A percentile compares a stretch with the other conserved stretches of the same genome.
Conservation (phyloP, 2,329 filamentous ascomycete genomes). For the Sporothrix luriei region DNA sequence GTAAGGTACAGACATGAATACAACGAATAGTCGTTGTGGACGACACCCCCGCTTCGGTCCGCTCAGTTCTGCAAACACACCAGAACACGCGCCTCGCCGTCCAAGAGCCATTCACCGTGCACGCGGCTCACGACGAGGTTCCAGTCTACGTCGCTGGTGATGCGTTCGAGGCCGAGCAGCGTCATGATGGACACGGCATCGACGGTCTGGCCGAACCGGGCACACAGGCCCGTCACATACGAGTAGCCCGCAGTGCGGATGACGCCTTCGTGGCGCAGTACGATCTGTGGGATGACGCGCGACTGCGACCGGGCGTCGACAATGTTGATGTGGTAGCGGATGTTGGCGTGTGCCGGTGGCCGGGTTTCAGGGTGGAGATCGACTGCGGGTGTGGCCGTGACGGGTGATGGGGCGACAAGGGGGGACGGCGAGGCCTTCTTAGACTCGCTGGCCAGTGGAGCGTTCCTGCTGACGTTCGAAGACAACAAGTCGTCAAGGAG, state of each 20-base stretch:
- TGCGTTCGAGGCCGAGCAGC: conserved; percentile 23
- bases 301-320: conserved; percentile 1
- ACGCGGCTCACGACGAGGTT: conserved; percentile 28
- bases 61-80: conserved; percentile 20
- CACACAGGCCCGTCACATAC: neutral
- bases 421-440: neutral
- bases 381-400: neutral
- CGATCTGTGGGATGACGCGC: conserved; percentile 27
- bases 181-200: conserved; percentile 26
- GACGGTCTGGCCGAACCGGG: neutral
- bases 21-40: neutral
- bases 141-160: conserved; percentile 26
- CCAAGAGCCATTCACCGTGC: conserved; percentile 26
- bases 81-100: conserved; percentile 31
- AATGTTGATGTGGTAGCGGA: conserved; percentile 32
- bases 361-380: neutral
- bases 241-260: conserved; percentile 30
- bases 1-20: neutral
- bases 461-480: neutral
- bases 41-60: neutral
- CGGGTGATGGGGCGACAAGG: neutral
- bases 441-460: neutral
- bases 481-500: conserved; percentile 15
- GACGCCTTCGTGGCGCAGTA: conserved; percentile 22
- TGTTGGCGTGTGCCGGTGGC: conserved; percentile 8